Conservation (phyloP, 257 asterid genomes). For the Solanum lignicaule region DNA sequence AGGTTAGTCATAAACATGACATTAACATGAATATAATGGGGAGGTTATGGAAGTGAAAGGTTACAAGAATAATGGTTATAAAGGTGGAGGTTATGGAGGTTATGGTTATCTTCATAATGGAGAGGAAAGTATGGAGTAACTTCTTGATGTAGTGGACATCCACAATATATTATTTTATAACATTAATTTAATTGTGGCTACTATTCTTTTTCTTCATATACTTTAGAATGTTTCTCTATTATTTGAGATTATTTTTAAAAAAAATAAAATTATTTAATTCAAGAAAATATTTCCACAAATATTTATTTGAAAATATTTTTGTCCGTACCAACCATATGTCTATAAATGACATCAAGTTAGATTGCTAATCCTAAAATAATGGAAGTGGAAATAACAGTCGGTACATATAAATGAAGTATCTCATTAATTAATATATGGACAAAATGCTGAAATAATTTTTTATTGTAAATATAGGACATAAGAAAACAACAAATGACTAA, state of each 20-base stretch:
- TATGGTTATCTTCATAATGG: no score
- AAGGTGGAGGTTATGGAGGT: no score
- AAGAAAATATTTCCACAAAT: not conserved
- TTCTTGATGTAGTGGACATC: no score
- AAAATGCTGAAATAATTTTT: not conserved
- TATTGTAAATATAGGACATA: not conserved
- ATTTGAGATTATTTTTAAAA: not conserved
- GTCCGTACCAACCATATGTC: not conserved
- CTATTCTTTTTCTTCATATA: no score
- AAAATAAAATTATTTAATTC: not conserved
- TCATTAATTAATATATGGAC: not conserved
- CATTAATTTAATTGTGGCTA: no score
- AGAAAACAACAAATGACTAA: not conserved
- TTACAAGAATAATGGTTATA: no score
- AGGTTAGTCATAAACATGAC: no score
- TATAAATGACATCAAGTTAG: not conserved
- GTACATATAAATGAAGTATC: not conserved
- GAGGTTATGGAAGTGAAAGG: no score
- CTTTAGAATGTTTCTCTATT: not conserved
- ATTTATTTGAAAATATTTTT: not conserved
- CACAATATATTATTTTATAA: no score
- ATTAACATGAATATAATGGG: no score
- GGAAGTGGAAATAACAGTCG: not conserved
- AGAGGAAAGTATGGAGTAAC: no score
- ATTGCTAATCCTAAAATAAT: not conserved